These are phyloP conservation scores for Moesziomyces parantarcticus DNA, from an alignment of 1,284 basidiomycete genomes.

Conservation along the genomic window DNA sequence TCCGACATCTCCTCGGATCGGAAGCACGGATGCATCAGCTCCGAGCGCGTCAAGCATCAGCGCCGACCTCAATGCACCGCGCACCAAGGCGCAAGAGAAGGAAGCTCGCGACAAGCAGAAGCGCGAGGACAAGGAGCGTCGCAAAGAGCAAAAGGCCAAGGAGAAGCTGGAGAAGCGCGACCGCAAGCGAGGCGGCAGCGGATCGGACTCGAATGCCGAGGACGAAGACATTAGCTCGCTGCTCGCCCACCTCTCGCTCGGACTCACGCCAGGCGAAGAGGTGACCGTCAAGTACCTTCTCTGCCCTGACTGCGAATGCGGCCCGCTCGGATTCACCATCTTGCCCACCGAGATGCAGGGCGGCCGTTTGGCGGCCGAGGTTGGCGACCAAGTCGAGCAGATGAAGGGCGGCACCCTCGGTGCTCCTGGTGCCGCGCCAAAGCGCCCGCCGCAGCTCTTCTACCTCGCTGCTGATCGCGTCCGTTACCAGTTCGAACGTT, in stretches of 20 bases:
- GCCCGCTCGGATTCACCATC: constrained; percentile 63
- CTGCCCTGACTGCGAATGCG: constrained; percentile 66
- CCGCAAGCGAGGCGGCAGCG: constrained; percentile 29
- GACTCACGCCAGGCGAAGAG: constrained; percentile 49
- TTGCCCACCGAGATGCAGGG: constrained; percentile 49
- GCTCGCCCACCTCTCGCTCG: constrained; percentile 43
- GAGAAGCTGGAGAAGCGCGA: constrained; percentile 43
- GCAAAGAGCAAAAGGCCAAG: constrained; percentile 16
- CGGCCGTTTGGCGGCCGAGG: constrained; percentile 53
- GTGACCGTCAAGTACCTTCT: constrained; percentile 62
- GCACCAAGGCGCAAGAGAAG: constrained; percentile 36
- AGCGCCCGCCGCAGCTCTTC: constrained; percentile 45
- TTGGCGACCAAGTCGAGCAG: constrained; percentile 52
- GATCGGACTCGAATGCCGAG: constrained; percentile 20
- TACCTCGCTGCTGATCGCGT: constrained; percentile 59
- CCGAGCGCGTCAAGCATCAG: constrained; percentile 12
- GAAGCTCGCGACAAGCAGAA: constrained; percentile 31
- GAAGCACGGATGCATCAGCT: not conserved
- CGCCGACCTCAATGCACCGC: constrained; percentile 3
- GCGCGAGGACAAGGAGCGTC: constrained; percentile 28
- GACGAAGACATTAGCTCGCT: constrained; percentile 39
- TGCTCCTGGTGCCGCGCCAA: constrained; percentile 6
- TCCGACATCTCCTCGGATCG: constrained; percentile 6
- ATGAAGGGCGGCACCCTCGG: constrained; percentile 26
- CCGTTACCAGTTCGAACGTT: constrained; percentile 53